Evolutionary conservation across 2,329 filamentous ascomycete genomes (phyloP).

Genomic region (Fusarium pilosicola): DNA sequence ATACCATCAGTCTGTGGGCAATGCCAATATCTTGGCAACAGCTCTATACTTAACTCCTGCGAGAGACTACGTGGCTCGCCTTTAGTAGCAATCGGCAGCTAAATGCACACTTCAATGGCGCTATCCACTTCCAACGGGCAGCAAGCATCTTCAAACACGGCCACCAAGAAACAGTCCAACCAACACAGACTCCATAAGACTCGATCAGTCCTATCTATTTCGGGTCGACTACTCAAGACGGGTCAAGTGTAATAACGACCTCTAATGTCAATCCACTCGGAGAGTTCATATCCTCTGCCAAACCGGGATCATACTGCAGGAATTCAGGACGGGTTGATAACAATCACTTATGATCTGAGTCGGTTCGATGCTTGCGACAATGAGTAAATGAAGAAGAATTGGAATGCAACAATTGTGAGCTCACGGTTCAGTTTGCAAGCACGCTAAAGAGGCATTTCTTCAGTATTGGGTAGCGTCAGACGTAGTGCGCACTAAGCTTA

Average conservation of each 20-base stretch:
- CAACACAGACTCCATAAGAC: not conserved
- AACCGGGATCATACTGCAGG: not conserved
- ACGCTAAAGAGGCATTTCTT: not conserved
- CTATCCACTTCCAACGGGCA: not conserved
- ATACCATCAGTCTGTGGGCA: not conserved
- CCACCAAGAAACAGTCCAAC: not conserved
- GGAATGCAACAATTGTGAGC: not conserved
- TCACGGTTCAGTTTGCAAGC: not conserved
- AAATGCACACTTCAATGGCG: not conserved
- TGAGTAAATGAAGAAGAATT: not conserved
- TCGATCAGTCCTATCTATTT: no score
- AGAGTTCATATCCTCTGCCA: not conserved
- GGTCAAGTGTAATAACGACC: not conserved
- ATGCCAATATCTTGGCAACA: fast-evolving
- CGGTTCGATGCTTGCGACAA: fast-evolving
- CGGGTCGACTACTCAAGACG: no score
- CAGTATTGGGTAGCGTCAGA: not conserved
- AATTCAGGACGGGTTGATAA: fast-evolving
- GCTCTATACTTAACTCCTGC: fast-evolving
- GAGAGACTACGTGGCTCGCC: not conserved
- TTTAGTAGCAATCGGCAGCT: not conserved
- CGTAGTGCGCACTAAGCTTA: not conserved
- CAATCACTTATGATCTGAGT: not conserved
- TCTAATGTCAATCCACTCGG: not conserved
- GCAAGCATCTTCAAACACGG: not conserved